A percentile compares a stretch with the other conserved stretches of the same genome.
These are phyloP conservation scores for Saccharomycopsis schoenii DNA, from an alignment of 805 yeast species.

Conservation along the genomic window DNA sequence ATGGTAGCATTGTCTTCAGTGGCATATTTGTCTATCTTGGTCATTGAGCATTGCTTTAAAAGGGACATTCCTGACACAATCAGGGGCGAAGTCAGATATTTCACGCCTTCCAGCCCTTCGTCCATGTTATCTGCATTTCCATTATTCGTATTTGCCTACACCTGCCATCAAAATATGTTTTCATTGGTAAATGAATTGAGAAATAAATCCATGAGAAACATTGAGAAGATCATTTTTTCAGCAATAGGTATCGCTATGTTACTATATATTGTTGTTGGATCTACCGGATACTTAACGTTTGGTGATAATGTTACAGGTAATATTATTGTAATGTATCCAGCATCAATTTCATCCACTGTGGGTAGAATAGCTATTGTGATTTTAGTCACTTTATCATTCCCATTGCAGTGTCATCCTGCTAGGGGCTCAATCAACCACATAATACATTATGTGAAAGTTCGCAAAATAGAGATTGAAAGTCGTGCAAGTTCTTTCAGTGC, in stretches of 20 bases:
- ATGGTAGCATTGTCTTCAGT: constrained; percentile 75
- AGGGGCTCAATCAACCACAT: constrained; percentile 74
- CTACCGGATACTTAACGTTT: constrained; percentile 77
- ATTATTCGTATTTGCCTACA: constrained; percentile 88
- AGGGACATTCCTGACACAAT: constrained; percentile 40
- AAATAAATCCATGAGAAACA: constrained; percentile 39
- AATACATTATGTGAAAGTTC: constrained; percentile 34
- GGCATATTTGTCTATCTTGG: constrained; percentile 63
- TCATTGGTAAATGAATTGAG: constrained; percentile 74
- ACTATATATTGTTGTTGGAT: constrained; percentile 64
- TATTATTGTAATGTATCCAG: constrained; percentile 68
- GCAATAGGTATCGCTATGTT: constrained; percentile 53
- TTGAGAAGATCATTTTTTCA: constrained; percentile 36
- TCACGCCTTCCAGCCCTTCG: constrained; percentile 37
- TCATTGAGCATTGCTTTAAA: constrained; percentile 55
- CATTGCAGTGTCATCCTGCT: constrained; percentile 86
- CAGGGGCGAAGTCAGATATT: constrained; percentile 40
- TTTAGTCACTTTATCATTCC: constrained; percentile 75
- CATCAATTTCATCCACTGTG: constrained; percentile 52
- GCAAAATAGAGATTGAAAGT: constrained; percentile 16
- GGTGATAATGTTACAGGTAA: constrained; percentile 76
- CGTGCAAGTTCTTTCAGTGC: constrained; percentile 16
- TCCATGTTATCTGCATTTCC: constrained; percentile 68
- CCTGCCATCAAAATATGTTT: constrained; percentile 94
- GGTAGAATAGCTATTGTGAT: constrained; percentile 77